Percentiles rank a stretch among this genome's conserved stretches.
These are phyloP conservation scores for Venturia oleaginea DNA, from an alignment of 2,329 filamentous ascomycete species.

Conservation along the genomic window DNA sequence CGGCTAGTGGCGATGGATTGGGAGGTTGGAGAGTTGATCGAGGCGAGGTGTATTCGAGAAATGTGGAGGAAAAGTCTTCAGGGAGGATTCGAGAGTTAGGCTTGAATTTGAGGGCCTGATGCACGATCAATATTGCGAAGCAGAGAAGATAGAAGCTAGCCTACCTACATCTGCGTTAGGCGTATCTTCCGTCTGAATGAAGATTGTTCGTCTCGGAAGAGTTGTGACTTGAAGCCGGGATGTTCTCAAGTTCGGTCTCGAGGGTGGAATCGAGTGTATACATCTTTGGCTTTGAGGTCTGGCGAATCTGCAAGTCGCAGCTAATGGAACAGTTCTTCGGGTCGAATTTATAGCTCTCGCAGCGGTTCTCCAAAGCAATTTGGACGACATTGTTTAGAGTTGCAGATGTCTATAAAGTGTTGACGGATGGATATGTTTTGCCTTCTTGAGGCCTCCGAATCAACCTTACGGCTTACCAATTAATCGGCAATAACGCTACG, in stretches of 20 bases:
- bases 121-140: neutral
- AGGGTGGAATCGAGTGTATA: constrained; percentile 4
- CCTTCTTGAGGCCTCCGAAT: constrained; percentile 4
- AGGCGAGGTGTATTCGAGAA: constrained; percentile 85
- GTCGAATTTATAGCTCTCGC: neutral
- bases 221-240: neutral
- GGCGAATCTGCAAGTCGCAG: constrained; percentile 8
- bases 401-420: neutral
- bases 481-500: neutral
- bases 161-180: constrained; percentile 76
- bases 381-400: constrained; percentile 9
- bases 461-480: neutral
- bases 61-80: constrained; percentile 59
- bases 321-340: neutral
- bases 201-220: constrained; percentile 59
- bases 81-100: constrained; percentile 84
- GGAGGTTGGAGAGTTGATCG: constrained; percentile 82
- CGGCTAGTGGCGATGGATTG: constrained; percentile 82
- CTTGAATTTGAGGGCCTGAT: constrained; percentile 75
- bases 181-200: constrained; percentile 93
- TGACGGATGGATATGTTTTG: neutral
- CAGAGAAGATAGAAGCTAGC: constrained; percentile 15
- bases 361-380: neutral
- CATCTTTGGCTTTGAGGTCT: neutral
- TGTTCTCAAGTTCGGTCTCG: neutral